Percentiles rank a stretch among this genome's conserved stretches.
phyloP scores from a whole-genome alignment of 116 monocot species.

The Thalassia testudinum region DNA sequence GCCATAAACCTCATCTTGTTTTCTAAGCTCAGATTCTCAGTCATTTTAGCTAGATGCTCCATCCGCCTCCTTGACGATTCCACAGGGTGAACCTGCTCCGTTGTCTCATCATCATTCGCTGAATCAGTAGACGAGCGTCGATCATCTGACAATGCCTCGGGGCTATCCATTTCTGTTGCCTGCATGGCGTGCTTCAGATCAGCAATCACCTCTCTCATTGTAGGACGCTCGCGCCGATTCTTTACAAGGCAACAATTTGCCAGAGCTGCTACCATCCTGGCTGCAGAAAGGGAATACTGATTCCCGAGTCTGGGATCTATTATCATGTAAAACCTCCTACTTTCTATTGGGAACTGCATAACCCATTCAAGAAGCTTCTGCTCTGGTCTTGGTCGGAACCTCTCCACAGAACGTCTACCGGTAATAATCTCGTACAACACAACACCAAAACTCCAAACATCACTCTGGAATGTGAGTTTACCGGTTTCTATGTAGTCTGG shows the following conservation, averaged over 20 bases:
- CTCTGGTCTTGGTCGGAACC: conserved; percentile 35
- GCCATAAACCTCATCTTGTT: background rate
- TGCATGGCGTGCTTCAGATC: conserved; percentile 28
- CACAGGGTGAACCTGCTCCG: background rate
- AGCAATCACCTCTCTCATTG: conserved; percentile 60
- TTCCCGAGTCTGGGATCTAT: conserved; percentile 57
- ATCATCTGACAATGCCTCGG: background rate
- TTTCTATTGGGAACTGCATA: conserved; percentile 40
- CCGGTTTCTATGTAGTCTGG: conserved; percentile 88
- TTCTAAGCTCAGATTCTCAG: conserved; percentile 6
- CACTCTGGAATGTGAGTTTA: conserved; percentile 68
- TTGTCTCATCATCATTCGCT: conserved; percentile 1
- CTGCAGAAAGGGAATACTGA: conserved; percentile 32
- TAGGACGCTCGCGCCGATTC: conserved; percentile 37
- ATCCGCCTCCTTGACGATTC: conserved; percentile 13
- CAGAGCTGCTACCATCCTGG: conserved; percentile 36
- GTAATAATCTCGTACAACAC: conserved; percentile 74
- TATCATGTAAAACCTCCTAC: conserved; percentile 36
- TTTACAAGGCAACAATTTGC: conserved; percentile 55
- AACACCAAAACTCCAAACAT: conserved; percentile 89
- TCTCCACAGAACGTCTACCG: conserved; percentile 43
- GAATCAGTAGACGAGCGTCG: conserved; percentile 1
- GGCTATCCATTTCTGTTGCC: conserved; percentile 10
- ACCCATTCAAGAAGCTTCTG: conserved; percentile 72
- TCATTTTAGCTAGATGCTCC: conserved; percentile 17